phyloP scores from a whole-genome alignment of 495 filamentous ascomycete genomes.

The Daldinia loculata region DNA sequence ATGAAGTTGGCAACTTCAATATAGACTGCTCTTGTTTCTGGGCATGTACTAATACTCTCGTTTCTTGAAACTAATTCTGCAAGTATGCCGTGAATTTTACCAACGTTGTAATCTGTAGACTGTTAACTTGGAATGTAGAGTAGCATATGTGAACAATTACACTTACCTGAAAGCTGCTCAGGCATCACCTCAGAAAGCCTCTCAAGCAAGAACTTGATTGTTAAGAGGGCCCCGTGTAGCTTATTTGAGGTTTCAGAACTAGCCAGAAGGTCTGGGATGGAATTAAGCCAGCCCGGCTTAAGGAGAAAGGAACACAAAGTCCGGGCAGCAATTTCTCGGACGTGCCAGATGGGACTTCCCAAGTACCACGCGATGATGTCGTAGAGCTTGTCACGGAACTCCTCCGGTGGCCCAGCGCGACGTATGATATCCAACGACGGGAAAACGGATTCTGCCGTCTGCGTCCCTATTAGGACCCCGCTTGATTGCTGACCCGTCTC shows the following conservation, averaged over 20 bases:
- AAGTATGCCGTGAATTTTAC: constrained; percentile 20
- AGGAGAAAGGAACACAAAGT: constrained; percentile 74
- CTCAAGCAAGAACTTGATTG: constrained; percentile 61
- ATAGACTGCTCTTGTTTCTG: constrained; percentile 52
- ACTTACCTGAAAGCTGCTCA: constrained; percentile 46
- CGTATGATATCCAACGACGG: constrained; percentile 87
- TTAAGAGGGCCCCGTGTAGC: constrained; percentile 73
- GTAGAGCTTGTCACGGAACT: constrained; percentile 55
- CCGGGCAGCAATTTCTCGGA: constrained; percentile 88
- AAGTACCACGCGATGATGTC: constrained; percentile 64
- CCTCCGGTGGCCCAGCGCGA: constrained; percentile 64
- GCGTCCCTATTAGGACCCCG: constrained; percentile 48
- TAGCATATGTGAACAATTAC: not conserved
- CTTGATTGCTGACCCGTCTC: constrained; percentile 53
- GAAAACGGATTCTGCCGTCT: constrained; percentile 77
- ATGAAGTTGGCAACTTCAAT: constrained; percentile 54
- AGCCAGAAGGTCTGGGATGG: constrained; percentile 59
- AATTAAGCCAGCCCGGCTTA: constrained; percentile 58
- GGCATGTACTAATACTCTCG: constrained; percentile 37
- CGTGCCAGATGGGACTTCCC: constrained; percentile 82
- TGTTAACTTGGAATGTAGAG: constrained; percentile 1
- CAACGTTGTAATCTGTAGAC: constrained; percentile 31
- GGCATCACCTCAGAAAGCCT: constrained; percentile 53
- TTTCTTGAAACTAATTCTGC: constrained; percentile 25
- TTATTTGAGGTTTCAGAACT: constrained; percentile 51